Evolutionary conservation across 148 eudicot genomes (phyloP).

Genomic region (Linanthus parryae): DNA sequence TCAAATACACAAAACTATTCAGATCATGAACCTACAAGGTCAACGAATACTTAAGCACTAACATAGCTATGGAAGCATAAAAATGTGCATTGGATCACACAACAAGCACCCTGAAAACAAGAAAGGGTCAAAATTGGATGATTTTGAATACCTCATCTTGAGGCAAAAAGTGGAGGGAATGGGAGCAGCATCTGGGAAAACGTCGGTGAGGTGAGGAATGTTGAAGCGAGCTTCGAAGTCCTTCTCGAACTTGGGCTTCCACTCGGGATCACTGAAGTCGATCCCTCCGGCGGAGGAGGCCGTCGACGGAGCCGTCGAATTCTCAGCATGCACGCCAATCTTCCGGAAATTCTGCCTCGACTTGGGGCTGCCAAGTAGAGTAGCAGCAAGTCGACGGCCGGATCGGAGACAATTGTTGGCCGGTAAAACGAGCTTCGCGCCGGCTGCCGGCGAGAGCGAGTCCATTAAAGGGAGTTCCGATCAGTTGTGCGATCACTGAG

Average conservation of each 20-base stretch:
- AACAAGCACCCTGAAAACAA: too few relatives aligned
- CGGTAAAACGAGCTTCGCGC: slow-evolving; percentile 21
- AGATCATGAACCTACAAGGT: too few relatives aligned
- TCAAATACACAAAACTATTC: too few relatives aligned
- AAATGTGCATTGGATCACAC: too few relatives aligned
- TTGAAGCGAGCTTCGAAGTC: slow-evolving; percentile 65
- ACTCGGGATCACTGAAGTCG: slow-evolving; percentile 68
- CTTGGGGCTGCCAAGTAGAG: neutral
- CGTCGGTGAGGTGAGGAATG: slow-evolving; percentile 78
- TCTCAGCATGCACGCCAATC: slow-evolving; percentile 11
- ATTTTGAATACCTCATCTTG: slow-evolving; percentile 73
- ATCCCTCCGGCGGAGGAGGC: slow-evolving; percentile 20
- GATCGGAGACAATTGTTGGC: slow-evolving; percentile 2
- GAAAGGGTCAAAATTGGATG: too few relatives aligned
- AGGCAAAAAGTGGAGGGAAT: slow-evolving; percentile 94
- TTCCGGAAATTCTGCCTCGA: slow-evolving; percentile 2
- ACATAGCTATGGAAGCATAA: too few relatives aligned
- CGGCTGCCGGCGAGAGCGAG: slow-evolving; percentile 47
- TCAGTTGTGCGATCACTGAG: neutral
- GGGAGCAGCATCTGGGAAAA: slow-evolving; percentile 48
- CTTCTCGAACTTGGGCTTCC: slow-evolving; percentile 61
- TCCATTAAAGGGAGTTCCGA: slow-evolving; percentile 22
- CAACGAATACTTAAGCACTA: too few relatives aligned
- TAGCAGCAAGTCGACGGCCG: neutral
- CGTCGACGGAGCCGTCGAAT: neutral